Percentiles rank a stretch among this genome's conserved stretches.
Conservation (phyloP, 202 grass and related monocot species). For the Elaeis oleifera region DNA sequence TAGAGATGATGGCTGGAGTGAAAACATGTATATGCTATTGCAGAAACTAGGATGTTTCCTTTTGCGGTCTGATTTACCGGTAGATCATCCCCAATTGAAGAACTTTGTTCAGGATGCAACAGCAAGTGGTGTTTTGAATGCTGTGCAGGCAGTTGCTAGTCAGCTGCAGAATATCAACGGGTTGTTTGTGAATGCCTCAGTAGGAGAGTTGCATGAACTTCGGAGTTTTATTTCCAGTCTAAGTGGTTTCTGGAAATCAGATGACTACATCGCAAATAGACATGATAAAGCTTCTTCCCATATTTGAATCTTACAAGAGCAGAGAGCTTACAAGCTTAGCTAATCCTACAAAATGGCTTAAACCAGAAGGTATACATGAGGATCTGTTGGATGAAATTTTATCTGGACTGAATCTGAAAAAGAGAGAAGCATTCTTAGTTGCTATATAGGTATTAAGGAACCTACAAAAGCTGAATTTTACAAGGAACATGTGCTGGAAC, state of each 20-base stretch:
- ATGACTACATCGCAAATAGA: constrained; percentile 48
- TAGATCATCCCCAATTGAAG: constrained; percentile 82
- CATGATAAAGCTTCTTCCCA: constrained; percentile 64
- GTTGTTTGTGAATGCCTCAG: constrained; percentile 48
- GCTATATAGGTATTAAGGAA: constrained; percentile 64
- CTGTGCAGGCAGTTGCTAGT: constrained; percentile 57
- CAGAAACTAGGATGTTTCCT: constrained; percentile 83
- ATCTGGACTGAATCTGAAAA: constrained; percentile 81
- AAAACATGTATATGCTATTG: constrained; percentile 90
- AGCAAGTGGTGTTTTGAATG: constrained; percentile 84
- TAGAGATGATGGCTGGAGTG: constrained; percentile 87
- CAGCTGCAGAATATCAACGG: constrained; percentile 42
- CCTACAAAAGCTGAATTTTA: constrained; percentile 86
- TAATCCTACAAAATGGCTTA: constrained; percentile 84
- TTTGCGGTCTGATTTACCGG: constrained; percentile 61
- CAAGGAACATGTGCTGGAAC: constrained; percentile 79
- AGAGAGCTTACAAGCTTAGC: constrained; percentile 68
- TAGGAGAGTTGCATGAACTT: constrained; percentile 84
- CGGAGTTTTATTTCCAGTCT: constrained; percentile 89
- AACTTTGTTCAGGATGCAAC: constrained; percentile 76
- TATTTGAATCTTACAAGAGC: constrained; percentile 96
- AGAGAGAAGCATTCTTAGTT: constrained; percentile 79
- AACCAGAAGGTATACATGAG: constrained; percentile 78
- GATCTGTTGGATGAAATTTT: constrained; percentile 79
- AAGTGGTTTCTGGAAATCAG: constrained; percentile 86